Evolutionary conservation across 2,329 filamentous ascomycete genomes (phyloP), one percentile per base, ranked within the genome.

Genomic region (Fusarium irregulare): DNA sequence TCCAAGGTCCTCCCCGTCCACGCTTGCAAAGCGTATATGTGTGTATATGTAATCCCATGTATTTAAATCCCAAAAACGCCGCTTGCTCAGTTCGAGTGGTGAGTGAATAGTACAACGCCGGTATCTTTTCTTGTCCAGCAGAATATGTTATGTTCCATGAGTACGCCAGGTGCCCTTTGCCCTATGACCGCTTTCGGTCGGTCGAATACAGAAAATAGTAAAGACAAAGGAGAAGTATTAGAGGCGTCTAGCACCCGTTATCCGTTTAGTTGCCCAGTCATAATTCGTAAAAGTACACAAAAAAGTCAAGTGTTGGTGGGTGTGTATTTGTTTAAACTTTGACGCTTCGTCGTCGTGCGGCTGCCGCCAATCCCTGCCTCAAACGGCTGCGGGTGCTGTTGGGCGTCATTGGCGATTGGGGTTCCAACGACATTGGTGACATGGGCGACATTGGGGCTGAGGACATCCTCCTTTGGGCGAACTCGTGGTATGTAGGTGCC

Each of bases 401-500:
- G 20, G 73, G 72, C 27, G 74, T 76, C 72, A 75, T 73, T 30
- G 74, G 74, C 32, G 74, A 68, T 63, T 64, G 66, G 16, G 70
- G 74, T 57, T 60, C 76, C 44, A 58, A 76, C 69, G 60, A 76
- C 71, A 76, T 75, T 18, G 73, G 72, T 28, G 73, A 76, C 64
- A 68, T 76, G 48, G 75, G 76, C 48, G 75, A 76, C 65, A 72
- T 70, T 55, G 72, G 71, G 13, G 73, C 65, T 28, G 69, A 72
- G 32, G 76, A 73, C 55, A 71, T 71, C 49, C 71, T 84, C 75
- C 82, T 83, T 75, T 81, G 82, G 40, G 83, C 80, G 1, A 86
- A 83, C 44, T 86, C 83, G 48, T 83, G 82, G 75, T 86, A 86
- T 9, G 80, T 85, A 30, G n/a, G 84, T 77, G 56, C 69, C 28